A percentile compares a stretch with the other conserved stretches of the same genome.
These are phyloP conservation scores for Tribonema minus DNA, from an alignment of 108 stramenopile genomes.

Conservation along the genomic window DNA sequence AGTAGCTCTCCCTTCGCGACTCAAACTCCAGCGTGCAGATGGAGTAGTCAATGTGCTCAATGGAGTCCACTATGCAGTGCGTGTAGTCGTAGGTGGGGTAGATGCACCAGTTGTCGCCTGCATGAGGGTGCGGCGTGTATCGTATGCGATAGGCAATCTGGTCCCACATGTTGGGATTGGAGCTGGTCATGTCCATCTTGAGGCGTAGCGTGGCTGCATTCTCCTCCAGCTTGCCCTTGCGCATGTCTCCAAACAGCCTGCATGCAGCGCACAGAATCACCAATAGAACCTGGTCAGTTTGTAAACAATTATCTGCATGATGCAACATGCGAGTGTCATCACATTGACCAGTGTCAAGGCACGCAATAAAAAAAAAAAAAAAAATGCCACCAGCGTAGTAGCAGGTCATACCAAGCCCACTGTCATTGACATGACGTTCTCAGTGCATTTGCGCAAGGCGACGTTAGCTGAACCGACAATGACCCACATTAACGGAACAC, in stretches of 20 bases:
- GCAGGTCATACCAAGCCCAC: too few species aligned
- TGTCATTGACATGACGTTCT: too few species aligned
- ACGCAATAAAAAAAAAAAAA: neutral
- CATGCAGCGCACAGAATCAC: too few species aligned
- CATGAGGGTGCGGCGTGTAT: constrained; percentile 88
- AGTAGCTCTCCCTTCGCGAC: constrained; percentile 91
- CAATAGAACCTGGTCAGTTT: too few species aligned
- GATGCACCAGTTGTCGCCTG: constrained; percentile 94
- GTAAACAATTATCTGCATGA: too few species aligned
- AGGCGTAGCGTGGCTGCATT: constrained; percentile 85
- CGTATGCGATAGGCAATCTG: constrained; percentile 83
- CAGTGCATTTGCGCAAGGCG: too few species aligned
- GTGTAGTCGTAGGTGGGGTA: constrained; percentile 98
- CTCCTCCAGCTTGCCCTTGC: constrained; percentile 77
- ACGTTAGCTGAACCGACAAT: too few species aligned
- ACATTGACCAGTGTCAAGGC: too few species aligned
- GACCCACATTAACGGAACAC: too few species aligned
- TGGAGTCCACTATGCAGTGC: constrained; percentile 76
- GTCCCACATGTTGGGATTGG: constrained; percentile 92
- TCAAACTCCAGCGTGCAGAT: constrained; percentile 99
- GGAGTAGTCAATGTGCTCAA: constrained; percentile 96
- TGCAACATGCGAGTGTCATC: too few species aligned
- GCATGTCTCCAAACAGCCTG: constrained; percentile 82
- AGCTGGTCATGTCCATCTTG: constrained; percentile 91
- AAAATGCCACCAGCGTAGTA: too few species aligned